phyloP scores from a whole-genome alignment of 2,329 filamentous ascomycete species.

The Hypoxylon sp. region DNA sequence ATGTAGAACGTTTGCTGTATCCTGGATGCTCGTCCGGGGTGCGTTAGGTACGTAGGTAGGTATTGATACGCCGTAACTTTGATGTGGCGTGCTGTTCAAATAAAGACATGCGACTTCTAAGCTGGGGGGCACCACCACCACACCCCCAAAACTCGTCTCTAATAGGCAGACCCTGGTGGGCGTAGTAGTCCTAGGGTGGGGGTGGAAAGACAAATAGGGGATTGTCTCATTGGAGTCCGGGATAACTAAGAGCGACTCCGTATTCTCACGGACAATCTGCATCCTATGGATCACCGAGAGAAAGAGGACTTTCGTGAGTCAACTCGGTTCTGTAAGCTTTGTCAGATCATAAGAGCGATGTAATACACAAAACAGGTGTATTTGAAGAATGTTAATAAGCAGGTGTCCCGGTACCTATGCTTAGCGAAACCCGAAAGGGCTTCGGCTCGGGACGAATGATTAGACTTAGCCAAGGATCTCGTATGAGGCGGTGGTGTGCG shows the following conservation, averaged over 20 bases:
- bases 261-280: constrained; percentile 17
- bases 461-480: constrained; percentile 27
- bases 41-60: too few relatives aligned
- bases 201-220: constrained; percentile 30
- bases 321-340: constrained; percentile 38
- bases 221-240: constrained; percentile 38
- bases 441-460: constrained; percentile 19
- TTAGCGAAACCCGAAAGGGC: constrained; percentile 3
- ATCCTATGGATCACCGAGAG: constrained; percentile 7
- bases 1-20: constrained; percentile 3
- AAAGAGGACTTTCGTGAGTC: constrained; percentile 22
- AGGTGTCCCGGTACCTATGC: background rate
- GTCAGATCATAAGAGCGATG: constrained; percentile 36
- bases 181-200: constrained; percentile 9
- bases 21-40: constrained; percentile 1
- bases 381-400: constrained; percentile 23
- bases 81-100: constrained; percentile 35
- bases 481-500: constrained; percentile 25
- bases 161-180: constrained; percentile 18
- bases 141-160: constrained; percentile 4
- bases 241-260: constrained; percentile 24
- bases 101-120: constrained; percentile 35
- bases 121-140: constrained; percentile 26
- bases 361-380: constrained; percentile 16
- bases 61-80: constrained; percentile 25